Conservation (phyloP, 1,284 basidiomycete genomes). For the Wolfiporia cocos region DNA sequence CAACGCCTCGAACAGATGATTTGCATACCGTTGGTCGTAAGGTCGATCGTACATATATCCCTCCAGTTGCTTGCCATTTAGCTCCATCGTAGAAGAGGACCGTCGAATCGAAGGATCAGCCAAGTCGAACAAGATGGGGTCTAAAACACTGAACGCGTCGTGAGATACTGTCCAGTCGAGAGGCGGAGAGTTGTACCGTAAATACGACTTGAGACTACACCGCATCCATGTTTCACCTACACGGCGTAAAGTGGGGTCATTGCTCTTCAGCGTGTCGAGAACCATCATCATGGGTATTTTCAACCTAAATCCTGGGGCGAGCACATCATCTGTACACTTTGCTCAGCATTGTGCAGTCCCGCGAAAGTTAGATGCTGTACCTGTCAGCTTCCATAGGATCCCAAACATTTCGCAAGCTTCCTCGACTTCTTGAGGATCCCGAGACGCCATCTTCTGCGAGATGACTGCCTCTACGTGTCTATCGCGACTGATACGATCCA, state of each 20-base stretch:
- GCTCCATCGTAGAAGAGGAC: conserved; percentile 39
- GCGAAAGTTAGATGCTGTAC: conserved; percentile 32
- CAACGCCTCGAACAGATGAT: conserved; percentile 72
- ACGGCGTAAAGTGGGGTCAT: conserved; percentile 68
- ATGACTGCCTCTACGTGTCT: conserved; percentile 75
- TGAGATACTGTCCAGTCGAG: conserved; percentile 8
- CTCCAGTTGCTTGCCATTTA: conserved; percentile 62
- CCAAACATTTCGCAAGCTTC: conserved; percentile 86
- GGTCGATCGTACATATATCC: conserved; percentile 65
- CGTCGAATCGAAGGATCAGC: conserved; percentile 64
- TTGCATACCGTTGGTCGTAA: conserved; percentile 72
- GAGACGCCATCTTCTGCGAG: conserved; percentile 59
- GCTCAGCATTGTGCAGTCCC: background rate
- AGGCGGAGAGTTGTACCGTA: conserved; percentile 50
- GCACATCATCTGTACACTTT: conserved; percentile 61
- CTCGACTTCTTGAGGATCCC: conserved; percentile 40
- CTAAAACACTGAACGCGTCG: conserved; percentile 50
- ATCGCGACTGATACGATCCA: conserved; percentile 59
- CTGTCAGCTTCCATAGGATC: conserved; percentile 86
- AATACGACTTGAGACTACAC: conserved; percentile 85
- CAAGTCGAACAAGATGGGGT: conserved; percentile 80
- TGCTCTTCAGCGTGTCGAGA: conserved; percentile 75
- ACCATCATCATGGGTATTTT: conserved; percentile 85
- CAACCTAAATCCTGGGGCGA: conserved; percentile 76
- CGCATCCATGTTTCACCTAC: conserved; percentile 95